A percentile compares a stretch with the other conserved stretches of the same genome.
phyloP scores from a whole-genome alignment of 352 stramenopile genomes.

The Phytophthora chlamydospora region DNA sequence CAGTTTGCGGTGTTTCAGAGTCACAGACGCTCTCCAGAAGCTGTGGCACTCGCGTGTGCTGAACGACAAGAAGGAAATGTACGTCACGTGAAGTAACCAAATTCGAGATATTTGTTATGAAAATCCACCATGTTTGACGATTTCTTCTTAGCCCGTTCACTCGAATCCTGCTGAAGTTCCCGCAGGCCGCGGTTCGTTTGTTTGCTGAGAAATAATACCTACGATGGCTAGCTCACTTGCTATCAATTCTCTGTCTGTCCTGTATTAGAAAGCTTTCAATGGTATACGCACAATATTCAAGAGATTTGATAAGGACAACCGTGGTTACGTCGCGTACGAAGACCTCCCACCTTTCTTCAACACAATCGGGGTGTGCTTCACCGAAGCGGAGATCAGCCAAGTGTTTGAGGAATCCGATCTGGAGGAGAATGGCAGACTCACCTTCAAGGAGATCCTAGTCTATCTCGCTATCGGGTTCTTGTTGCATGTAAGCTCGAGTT shows the following conservation, averaged over 20 bases:
- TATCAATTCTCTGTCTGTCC: not conserved
- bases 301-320: conserved; percentile 54
- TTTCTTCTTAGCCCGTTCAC: conserved; percentile 69
- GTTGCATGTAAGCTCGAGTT: conserved; percentile 65
- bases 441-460: conserved; percentile 84
- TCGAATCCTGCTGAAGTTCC: conserved; percentile 76
- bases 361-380: conserved; percentile 64
- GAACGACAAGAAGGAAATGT: conserved; percentile 48
- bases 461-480: conserved; percentile 81
- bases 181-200: conserved; percentile 44
- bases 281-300: conserved; percentile 71
- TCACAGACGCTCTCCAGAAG: conserved; percentile 67
- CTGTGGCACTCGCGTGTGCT: conserved; percentile 56
- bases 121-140: too few species aligned
- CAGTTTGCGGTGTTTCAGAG: conserved; percentile 30
- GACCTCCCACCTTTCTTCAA: conserved; percentile 67
- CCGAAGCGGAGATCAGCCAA: conserved; percentile 63
- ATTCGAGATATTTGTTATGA: too few species aligned
- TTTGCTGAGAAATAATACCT: too few species aligned
- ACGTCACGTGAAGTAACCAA: not conserved
- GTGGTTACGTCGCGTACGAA: conserved; percentile 66
- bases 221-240: not conserved
- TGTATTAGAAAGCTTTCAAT: conserved; percentile 62
- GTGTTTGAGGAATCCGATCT: conserved; percentile 80
- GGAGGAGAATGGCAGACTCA: conserved; percentile 68